Percentiles rank a stretch among this genome's conserved stretches.
Conservation (phyloP, 352 stramenopile species). For the Globisporangium camurandrum region DNA sequence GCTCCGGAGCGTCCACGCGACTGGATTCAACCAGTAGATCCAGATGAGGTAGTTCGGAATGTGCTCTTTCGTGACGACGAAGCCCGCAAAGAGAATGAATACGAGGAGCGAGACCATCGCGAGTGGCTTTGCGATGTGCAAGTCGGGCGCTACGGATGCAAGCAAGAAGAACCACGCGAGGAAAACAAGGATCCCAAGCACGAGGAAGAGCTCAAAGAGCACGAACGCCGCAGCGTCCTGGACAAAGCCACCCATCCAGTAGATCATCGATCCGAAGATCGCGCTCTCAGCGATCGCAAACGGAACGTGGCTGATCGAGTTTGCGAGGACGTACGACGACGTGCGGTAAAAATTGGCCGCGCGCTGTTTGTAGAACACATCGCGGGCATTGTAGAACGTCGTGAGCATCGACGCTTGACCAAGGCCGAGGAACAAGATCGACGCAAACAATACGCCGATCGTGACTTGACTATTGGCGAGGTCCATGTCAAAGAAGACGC, state of each 20-base stretch:
- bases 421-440: conserved; percentile 63
- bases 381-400: conserved; percentile 53
- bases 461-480: too few species aligned
- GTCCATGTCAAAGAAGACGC: conserved; percentile 56
- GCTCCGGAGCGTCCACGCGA: conserved; percentile 27
- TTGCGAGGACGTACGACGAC: conserved; percentile 58
- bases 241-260: conserved; percentile 70
- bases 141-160: conserved; percentile 14
- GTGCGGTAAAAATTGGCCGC: conserved; percentile 87
- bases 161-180: conserved; percentile 35
- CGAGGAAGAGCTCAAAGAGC: conserved; percentile 26
- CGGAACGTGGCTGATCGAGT: conserved; percentile 18
- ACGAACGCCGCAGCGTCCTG: conserved; percentile 14
- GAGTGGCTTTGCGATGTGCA: conserved; percentile 27
- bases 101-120: conserved; percentile 22
- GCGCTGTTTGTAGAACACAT: conserved; percentile 84
- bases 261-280: conserved; percentile 71
- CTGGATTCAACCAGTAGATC: conserved; percentile 45
- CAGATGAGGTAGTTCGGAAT: conserved; percentile 35
- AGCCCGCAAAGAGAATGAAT: conserved; percentile 34
- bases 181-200: conserved; percentile 34
- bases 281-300: conserved; percentile 38
- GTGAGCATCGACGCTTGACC: conserved; percentile 56
- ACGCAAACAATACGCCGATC: conserved; percentile 49
- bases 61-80: conserved; percentile 22